These are phyloP conservation scores for Fusarium subtropicale DNA, from an alignment of 2,329 filamentous ascomycete genomes.

Conservation along the genomic window DNA sequence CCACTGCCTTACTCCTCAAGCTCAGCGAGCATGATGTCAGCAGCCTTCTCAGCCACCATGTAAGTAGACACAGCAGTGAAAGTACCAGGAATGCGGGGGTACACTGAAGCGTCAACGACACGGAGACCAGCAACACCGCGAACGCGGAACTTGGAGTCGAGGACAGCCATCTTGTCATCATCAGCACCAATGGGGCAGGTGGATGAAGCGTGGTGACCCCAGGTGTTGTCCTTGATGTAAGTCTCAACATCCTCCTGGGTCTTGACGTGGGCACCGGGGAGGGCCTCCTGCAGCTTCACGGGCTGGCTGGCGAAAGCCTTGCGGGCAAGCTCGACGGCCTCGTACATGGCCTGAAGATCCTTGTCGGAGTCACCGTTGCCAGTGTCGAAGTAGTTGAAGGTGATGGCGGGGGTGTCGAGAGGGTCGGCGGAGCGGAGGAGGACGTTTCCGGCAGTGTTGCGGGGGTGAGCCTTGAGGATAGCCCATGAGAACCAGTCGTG, in stretches of 20 bases:
- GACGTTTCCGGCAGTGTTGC: constrained; percentile 72
- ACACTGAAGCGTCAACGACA: constrained; percentile 61
- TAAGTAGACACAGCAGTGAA: constrained; percentile 51
- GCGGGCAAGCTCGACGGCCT: constrained; percentile 66
- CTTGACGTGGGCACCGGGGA: constrained; percentile 30
- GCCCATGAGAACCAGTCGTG: constrained; percentile 57
- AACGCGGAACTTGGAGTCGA: constrained; percentile 63
- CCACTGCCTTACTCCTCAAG: constrained; percentile 10
- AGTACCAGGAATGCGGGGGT: constrained; percentile 53
- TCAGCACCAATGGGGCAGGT: constrained; percentile 51
- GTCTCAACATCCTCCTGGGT: constrained; percentile 32
- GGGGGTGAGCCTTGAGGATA: constrained; percentile 70
- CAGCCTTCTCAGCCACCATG: constrained; percentile 52
- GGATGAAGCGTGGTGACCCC: constrained; percentile 52
- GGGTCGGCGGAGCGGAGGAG: constrained; percentile 70
- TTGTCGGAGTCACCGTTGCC: constrained; percentile 60
- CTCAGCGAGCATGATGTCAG: constrained; percentile 46
- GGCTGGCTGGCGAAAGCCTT: constrained; percentile 50
- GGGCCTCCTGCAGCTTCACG: constrained; percentile 40
- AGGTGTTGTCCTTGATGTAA: constrained; percentile 50
- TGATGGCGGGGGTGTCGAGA: constrained; percentile 71
- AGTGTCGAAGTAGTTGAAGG: constrained; percentile 70
- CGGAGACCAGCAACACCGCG: constrained; percentile 58
- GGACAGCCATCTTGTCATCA: constrained; percentile 54
- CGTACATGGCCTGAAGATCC: constrained; percentile 65